Conservation (phyloP, 2,329 filamentous ascomycete genomes). For the Calonectria pseudoturangicola region DNA sequence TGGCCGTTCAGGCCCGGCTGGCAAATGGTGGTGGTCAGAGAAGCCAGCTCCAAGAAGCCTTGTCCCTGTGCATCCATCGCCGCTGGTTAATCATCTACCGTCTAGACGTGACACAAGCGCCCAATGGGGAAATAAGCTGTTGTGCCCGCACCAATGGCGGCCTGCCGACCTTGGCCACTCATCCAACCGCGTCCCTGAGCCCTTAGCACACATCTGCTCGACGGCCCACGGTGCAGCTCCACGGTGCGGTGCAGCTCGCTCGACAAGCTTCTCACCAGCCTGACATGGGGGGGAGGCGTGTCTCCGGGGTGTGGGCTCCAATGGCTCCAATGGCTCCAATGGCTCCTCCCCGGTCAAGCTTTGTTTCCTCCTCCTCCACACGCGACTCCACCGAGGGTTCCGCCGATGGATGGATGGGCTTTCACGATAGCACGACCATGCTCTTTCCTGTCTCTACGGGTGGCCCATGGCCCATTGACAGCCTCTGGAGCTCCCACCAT, state of each 20-base stretch:
- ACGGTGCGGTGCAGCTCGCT: neutral
- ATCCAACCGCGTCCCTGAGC: conserved; percentile 18
- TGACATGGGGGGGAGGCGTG: conserved; percentile 21
- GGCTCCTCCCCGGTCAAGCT: conserved; percentile 24
- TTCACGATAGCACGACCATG: conserved; percentile 47
- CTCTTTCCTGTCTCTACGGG: conserved; percentile 26
- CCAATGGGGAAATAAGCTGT: conserved; percentile 55
- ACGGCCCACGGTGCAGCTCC: conserved; percentile 30
- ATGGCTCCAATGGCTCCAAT: neutral
- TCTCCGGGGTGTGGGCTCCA: neutral
- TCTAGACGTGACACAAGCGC: conserved; percentile 49
- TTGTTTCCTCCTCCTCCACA: conserved; percentile 44
- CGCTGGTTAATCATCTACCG: conserved; percentile 2
- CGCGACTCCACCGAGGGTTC: conserved; percentile 49
- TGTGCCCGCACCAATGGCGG: conserved; percentile 37
- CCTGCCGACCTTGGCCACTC: neutral
- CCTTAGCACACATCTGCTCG: conserved; percentile 41
- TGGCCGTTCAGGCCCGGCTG: conserved; percentile 23
- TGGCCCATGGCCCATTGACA: conserved; percentile 48
- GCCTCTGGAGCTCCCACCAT: conserved; percentile 40
- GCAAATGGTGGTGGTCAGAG: conserved; percentile 19
- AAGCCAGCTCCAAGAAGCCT: conserved; percentile 21
- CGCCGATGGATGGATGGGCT: conserved; percentile 40
- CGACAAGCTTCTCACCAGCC: conserved; percentile 29
- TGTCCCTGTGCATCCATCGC: conserved; percentile 26